Evolutionary conservation across 2,329 filamentous ascomycete genomes (phyloP).

Genomic region (Colletotrichum somersetense): DNA sequence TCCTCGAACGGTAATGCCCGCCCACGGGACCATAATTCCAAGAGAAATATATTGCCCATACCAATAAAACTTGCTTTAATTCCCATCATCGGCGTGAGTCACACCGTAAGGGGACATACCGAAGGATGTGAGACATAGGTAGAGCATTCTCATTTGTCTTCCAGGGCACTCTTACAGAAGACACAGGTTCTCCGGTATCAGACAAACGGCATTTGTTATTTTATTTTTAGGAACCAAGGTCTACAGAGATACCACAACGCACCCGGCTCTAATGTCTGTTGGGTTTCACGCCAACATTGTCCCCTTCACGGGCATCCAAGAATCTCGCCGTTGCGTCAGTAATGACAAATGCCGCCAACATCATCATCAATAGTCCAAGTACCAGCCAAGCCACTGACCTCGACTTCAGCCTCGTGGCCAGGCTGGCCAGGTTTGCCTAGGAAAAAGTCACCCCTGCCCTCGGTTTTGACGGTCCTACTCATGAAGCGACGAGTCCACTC

Average conservation of each 20-base stretch:
- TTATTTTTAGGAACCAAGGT: neutral
- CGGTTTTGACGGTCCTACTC: conserved; percentile 62
- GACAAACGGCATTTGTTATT: neutral
- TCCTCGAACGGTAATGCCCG: conserved; percentile 18
- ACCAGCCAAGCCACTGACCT: conserved; percentile 78
- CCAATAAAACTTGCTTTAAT: too few species aligned
- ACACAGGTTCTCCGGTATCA: too few species aligned
- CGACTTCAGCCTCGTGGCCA: conserved; percentile 58
- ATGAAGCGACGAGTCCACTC: conserved; percentile 71
- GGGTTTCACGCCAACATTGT: conserved; percentile 22
- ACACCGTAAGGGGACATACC: too few species aligned
- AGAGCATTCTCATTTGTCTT: too few species aligned
- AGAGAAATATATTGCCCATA: neutral
- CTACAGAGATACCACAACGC: neutral
- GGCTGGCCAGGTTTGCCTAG: conserved; percentile 62
- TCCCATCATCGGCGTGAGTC: neutral
- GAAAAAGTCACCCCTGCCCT: conserved; percentile 69
- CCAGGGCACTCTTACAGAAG: too few species aligned
- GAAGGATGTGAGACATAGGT: neutral
- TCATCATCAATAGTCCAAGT: conserved; percentile 91
- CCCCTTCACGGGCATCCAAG: neutral
- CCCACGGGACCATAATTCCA: neutral
- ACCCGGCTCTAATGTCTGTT: conserved; percentile 2
- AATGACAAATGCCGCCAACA: conserved; percentile 73
- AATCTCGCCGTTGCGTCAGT: conserved; percentile 49